Evolutionary conservation across 1,284 basidiomycete species (phyloP), one percentile per base, ranked within the genome.

Genomic region (Apiotrichum gamsii): DNA sequence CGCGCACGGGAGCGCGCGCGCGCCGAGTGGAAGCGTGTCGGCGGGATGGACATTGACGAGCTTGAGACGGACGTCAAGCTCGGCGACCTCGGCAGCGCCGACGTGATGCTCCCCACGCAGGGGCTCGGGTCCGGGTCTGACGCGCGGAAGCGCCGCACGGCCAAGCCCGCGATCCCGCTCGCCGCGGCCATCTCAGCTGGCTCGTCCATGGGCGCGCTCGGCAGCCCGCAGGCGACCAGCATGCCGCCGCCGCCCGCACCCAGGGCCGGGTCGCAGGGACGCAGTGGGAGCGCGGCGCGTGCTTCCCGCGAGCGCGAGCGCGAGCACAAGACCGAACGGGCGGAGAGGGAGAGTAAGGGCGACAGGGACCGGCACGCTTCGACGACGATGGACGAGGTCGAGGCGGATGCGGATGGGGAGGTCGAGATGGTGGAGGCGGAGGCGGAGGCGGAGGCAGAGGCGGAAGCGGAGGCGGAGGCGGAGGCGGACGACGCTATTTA

Each of bases 401-500:
- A 59, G 36, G 50, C 49, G 29, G 61, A 64, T 31, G 48, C 39
- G 3, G 62, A 64, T 15, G 42, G 39, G 3, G 63, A 65, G 21
- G 50, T 39, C 11, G 64, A 64, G 16, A 49, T 48, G 31, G 54
- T 43, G 10, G 59, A 52, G 36, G 25, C 25, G 8, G 54, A 47
- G 16, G 54, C 41, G 11, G 63, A 62, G 21, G 59, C 48, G 1
- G 70, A 65, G 29, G 60, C 55, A 8, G 72, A 73, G 31, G 54
- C 43, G 10, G 59, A 52, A 34, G 25, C 25, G 8, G 54, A 47
- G 16, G 54, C 41, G 11, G 63, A 62, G 21, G 59, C 48, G 1
- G 70, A 65, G 29, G 60, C 55, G 8, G 72, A 73, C 47, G 64
- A 72, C 57, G 81, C 77, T 57, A 77, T 81, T n/a, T 97, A 97